These are phyloP conservation scores for Dentipellis fragilis DNA, from an alignment of 768 basidiomycete genomes.

Conservation along the genomic window DNA sequence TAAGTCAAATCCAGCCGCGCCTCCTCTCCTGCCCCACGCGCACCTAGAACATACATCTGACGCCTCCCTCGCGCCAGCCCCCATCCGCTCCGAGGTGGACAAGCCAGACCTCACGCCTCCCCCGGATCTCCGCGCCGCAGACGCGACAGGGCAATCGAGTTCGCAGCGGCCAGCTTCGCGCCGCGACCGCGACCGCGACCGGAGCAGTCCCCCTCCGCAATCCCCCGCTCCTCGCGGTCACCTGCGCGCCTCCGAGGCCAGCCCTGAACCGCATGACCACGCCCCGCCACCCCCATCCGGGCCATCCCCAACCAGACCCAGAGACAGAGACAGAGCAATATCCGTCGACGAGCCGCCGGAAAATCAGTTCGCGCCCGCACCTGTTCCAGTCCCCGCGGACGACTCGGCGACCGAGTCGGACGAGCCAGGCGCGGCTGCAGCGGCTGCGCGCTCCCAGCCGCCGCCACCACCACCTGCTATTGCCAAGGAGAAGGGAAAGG, in stretches of 20 bases:
- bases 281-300: no score
- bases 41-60: background rate
- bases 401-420: conserved; percentile 34
- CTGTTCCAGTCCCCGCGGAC: conserved; percentile 17
- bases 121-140: background rate
- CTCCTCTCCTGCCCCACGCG: background rate
- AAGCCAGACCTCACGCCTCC: conserved; percentile 31
- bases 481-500: background rate
- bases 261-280: no score
- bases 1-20: conserved; percentile 28
- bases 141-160: no score
- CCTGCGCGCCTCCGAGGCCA: background rate
- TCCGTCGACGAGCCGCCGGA: background rate
- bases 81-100: conserved; percentile 36
- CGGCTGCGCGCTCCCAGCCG: no score
- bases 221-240: background rate
- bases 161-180: no score
- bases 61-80: conserved; percentile 29
- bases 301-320: no score
- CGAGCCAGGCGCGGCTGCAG: background rate
- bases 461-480: conserved; percentile 4
- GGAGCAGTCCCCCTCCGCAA: no score
- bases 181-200: no score
- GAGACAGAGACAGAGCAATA: no score
- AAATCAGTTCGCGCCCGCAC: background rate